Evolutionary conservation across 2,329 filamentous ascomycete genomes (phyloP).

Genomic region (Paecilomyces dactylethromorphus): DNA sequence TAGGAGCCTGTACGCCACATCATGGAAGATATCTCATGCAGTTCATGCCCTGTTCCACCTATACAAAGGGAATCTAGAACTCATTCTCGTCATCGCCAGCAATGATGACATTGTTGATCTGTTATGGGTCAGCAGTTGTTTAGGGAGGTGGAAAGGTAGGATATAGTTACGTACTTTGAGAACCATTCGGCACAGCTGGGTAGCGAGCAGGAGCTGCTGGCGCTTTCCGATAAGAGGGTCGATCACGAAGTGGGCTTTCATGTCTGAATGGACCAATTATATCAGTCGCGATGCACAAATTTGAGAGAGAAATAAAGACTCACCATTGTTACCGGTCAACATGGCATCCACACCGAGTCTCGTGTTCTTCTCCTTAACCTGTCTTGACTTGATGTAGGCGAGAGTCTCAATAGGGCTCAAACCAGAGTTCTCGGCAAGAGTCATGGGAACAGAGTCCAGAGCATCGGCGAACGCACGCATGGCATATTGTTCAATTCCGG

Average conservation of each 20-base stretch:
- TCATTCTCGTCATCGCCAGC: conserved; percentile 81
- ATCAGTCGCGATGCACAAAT: conserved; percentile 2
- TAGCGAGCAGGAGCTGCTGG: conserved; percentile 92
- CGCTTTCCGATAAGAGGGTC: conserved; percentile 97
- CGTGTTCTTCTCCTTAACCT: conserved; percentile 77
- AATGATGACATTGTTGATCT: conserved; percentile 89
- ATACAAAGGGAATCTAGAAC: conserved; percentile 51
- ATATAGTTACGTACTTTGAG: conserved; percentile 59
- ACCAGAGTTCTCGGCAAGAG: conserved; percentile 93
- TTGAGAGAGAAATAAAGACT: conserved; percentile 18
- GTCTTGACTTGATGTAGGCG: conserved; percentile 90
- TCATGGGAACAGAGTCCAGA: conserved; percentile 88
- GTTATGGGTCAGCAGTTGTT: conserved; percentile 12
- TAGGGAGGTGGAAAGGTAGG: neutral
- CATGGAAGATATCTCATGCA: neutral
- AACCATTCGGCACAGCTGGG: conserved; percentile 96
- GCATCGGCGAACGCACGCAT: conserved; percentile 98
- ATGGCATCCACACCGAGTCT: conserved; percentile 95
- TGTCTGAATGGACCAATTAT: conserved; percentile 51
- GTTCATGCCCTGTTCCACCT: neutral
- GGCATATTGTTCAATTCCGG: conserved; percentile 96
- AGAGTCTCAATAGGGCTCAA: conserved; percentile 93
- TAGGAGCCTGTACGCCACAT: neutral
- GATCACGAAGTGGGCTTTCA: conserved; percentile 97
- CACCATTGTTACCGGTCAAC: conserved; percentile 81